Base-by-base conservation (phyloP, 1,139 yeast species). In the Taphrina flavorubra region DNA sequence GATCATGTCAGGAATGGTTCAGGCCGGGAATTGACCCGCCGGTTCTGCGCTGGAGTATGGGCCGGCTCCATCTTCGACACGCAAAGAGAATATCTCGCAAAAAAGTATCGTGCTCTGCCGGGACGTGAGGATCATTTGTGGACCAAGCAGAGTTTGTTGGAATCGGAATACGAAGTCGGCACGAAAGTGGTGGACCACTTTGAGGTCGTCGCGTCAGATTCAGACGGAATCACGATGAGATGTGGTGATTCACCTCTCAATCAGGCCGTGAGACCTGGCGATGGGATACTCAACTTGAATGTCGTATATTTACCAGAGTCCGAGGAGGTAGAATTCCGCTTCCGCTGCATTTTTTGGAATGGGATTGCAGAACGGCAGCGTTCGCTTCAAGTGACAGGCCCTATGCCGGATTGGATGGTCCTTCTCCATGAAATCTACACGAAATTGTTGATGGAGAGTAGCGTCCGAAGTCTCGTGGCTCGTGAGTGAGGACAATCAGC, bases 1-100 rank as follows among this genome's bases (percentile, higher is more conserved):
- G 55, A 49, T 49, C 55, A 49, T 34, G 55, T 49, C 16, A 49
- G 55, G n/a, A 49, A 49, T 49, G 55, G 55, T 6, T 20, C 34
- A 1, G 55, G 55, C 31, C 18, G 18, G 25, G 51, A 46, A 46
- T 16, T 46, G 51, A 46, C 51, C 11, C 51, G 51, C 51, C 18
- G 51, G 3, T 49, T 49, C 7, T 49, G 55, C 20, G 55, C 55
- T 31, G 55, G 36, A 49, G 16, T 49, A 16, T 49, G 55, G 55
- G 55, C 55, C 20, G 55, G 55, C 55, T 11, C 37, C 13, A 34
- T 11, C 34, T 49, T 49, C 36, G 34, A 20, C 10, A 49, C 37
- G 37, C 55, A 49, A 34, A 10, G 55, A 25, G n/a, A 13, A 4
- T 49, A 49, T 31, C 55, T 49, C 7, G 8, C 55, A 31, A 6